Evolutionary conservation across 495 filamentous ascomycete species (phyloP), one percentile per base, ranked within the genome.

Genomic region (Aspergillus haitiensis): DNA sequence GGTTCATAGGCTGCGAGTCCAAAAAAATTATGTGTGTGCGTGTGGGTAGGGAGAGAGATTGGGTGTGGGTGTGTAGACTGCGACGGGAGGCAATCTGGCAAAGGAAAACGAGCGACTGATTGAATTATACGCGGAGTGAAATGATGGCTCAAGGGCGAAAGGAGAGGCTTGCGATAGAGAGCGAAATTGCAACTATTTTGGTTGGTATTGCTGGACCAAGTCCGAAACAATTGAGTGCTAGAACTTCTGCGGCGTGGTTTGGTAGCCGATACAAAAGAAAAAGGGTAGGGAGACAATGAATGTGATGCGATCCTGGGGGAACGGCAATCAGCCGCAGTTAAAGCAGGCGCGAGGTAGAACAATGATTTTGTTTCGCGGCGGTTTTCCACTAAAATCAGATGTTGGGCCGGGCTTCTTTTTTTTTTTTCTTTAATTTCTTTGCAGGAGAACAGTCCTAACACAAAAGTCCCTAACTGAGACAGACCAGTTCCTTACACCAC

Each of bases 291-390:
- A 32, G 46, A 37, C 45, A 47, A 48, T 7, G 58, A 37, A 53
- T n/a, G 36, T 32, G 44, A 44, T 15, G 61, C 45, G 59, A 55
- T 53, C 59, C 57, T 27, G 42, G 31, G 58, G 33, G 44, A 56
- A 55, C 42, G 56, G 57, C 48, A 42, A 60, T 34, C 35, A 39
- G 27, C 39, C 52, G 50, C 55, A 55, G 57, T 50, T 34, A 56
- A 40, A 27, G 59, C 33, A 63, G 60, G 63, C 59, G 63, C 64
- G 37, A 54, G 58, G 53, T 61, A 49, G 49, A 69, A 74, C 72
- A 75, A 75, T 74, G 70, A 58, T 67, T 67, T 76, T 75, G 70
- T 76, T 67, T 48, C 5, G 55, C 69, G 68, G 70, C 67, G 68
- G 70, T 68, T 56, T 54, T 56, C 57, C 70, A 64, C 63, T 40